Evolutionary conservation across 140 eudicot genomes (phyloP).

Genomic region (Senecio squalidus): DNA sequence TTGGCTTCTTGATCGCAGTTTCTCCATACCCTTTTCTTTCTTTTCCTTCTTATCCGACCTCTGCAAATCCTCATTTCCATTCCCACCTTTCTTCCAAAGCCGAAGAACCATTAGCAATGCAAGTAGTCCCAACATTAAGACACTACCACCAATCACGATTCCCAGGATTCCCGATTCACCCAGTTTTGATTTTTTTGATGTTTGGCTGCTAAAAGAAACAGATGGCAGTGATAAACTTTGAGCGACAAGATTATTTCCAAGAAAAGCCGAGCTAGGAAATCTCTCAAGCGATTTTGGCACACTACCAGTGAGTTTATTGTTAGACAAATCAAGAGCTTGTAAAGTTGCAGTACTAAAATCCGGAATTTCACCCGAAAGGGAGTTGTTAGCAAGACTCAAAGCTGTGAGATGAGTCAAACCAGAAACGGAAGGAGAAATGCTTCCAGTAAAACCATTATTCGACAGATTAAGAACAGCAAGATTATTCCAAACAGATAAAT

Average conservation of each 20-base stretch:
- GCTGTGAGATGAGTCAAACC: constrained; percentile 65
- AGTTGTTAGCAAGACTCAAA: constrained; percentile 74
- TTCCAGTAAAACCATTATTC: constrained; percentile 62
- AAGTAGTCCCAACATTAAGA: constrained; percentile 36
- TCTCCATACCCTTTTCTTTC: constrained; percentile 25
- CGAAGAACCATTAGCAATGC: constrained; percentile 34
- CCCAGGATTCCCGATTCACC: constrained; percentile 60
- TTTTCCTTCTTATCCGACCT: constrained; percentile 37
- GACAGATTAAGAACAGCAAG: constrained; percentile 65
- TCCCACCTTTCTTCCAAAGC: constrained; percentile 34
- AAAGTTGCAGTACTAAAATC: constrained; percentile 51
- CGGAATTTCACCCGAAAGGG: constrained; percentile 75
- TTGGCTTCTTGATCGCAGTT: constrained; percentile 41
- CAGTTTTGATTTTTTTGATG: constrained; percentile 44
- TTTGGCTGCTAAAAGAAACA: constrained; percentile 29
- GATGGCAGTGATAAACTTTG: constrained; percentile 27
- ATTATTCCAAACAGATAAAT: constrained; percentile 65
- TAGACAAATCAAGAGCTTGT: constrained; percentile 54
- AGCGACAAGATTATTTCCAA: constrained; percentile 48
- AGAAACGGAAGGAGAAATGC: constrained; percentile 60
- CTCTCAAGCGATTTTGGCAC: constrained; percentile 52
- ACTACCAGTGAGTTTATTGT: constrained; percentile 61
- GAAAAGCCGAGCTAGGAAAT: constrained; percentile 68
- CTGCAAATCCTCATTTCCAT: constrained; percentile 9
- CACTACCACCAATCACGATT: constrained; percentile 49